Evolutionary conservation across 2,329 filamentous ascomycete species (phyloP), one percentile per base, ranked within the genome.

Genomic region (Arthrobotrys pseudoclavata): DNA sequence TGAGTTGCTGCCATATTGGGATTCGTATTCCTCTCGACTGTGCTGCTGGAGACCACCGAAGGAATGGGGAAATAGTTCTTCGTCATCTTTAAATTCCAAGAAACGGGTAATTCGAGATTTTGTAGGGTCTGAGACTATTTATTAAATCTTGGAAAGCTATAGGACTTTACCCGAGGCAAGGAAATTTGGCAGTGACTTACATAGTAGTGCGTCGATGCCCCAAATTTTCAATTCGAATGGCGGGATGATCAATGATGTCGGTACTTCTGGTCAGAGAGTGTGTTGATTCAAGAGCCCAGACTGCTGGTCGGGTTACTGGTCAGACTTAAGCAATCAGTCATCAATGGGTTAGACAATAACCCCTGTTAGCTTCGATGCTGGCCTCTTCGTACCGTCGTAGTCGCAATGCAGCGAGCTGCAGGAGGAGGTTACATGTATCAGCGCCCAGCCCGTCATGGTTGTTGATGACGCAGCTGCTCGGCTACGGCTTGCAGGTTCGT

Each of bases 61-160:
- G 69, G 55, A n/a, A 55, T 37, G 29, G 69, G 69, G 50, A 60
- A 67, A 31, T 66, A 66, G n/a, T 61, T 67, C 40, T 53, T 66
- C 18, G 69, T 74, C 69, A 74, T 74, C n/a, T 34, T 63, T 34
- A 50, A 20, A 4, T 18, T 20, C 18, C 18, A 29, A 55, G 24
- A 34, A 40, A 48, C 6, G 52, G 37, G 37, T 13, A 18, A 22
- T 42, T 26, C 26, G 5, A 26, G 18, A 53, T 18, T 22, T 47
- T 26, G 55, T 7, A 50, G 45, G 37, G 24, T 18, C 18, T 29
- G 53, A 26, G 7, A 10, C 24, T 70, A 70, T 63, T 70, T 70
- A 74, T 67, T 42, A 18, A 50, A 13, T 26, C 20, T 22, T 37
- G 15, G 9, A 18, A 26, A 67, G 13, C 9, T 47, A 48, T 45